Conservation (phyloP, 352 stramenopile genomes). For the Globisporangium nagaii region DNA sequence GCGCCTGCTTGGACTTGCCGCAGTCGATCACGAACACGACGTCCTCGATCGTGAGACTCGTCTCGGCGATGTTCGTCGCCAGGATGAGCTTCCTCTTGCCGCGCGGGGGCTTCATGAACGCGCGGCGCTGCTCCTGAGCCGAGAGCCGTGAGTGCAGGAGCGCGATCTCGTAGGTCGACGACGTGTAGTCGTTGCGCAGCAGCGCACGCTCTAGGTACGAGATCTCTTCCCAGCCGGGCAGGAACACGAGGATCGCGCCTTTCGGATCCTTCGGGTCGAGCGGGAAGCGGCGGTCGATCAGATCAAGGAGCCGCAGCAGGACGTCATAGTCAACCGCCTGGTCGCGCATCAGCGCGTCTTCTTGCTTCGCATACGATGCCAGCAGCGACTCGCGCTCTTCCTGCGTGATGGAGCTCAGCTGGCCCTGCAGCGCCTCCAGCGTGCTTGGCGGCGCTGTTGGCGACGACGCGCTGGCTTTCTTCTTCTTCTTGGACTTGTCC, state of each 20-base stretch:
- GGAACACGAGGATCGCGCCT: slow-evolving; percentile 77
- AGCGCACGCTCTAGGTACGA: slow-evolving; percentile 65
- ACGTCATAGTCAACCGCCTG: slow-evolving; percentile 70
- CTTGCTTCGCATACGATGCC: slow-evolving; percentile 51
- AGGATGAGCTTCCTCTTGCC: slow-evolving; percentile 83
- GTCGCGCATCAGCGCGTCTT: slow-evolving; percentile 53
- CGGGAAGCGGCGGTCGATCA: slow-evolving; percentile 57
- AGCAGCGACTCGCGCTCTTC: slow-evolving; percentile 34
- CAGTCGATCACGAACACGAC: slow-evolving; percentile 90
- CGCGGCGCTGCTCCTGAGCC: slow-evolving; percentile 58
- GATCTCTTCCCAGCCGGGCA: slow-evolving; percentile 84
- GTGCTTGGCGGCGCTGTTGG: slow-evolving; percentile 22
- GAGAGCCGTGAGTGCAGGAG: slow-evolving; percentile 73
- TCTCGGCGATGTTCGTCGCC: slow-evolving; percentile 96
- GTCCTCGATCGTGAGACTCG: slow-evolving; percentile 94
- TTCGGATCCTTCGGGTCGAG: slow-evolving; percentile 34
- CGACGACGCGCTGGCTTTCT: slow-evolving; percentile 12
- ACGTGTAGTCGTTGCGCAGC: slow-evolving; percentile 41
- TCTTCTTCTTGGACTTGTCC: slow-evolving; percentile 1
- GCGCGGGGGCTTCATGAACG: slow-evolving; percentile 53
- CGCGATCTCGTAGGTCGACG: slow-evolving; percentile 56
- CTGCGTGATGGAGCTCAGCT: slow-evolving; percentile 24
- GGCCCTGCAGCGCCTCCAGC: slow-evolving; percentile 27
- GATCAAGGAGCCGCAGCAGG: slow-evolving; percentile 53
- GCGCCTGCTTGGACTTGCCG: slow-evolving; percentile 78